These are phyloP conservation scores for Aciculoconidium aculeatum DNA, from an alignment of 805 yeast genomes.

Conservation along the genomic window DNA sequence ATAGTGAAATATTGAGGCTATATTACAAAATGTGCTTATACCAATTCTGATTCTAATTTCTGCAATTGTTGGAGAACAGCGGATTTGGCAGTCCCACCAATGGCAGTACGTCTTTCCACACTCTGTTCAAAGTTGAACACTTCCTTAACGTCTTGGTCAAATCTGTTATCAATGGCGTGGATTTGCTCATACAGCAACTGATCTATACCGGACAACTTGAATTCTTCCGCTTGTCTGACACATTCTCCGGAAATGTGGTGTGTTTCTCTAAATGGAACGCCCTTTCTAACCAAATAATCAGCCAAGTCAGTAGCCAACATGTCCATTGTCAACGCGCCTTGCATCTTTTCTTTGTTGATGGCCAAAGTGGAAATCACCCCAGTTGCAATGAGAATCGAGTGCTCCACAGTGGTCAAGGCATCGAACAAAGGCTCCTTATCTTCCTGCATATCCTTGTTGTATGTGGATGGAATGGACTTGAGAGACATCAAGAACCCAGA, in stretches of 20 bases:
- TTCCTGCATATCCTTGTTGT: constrained; percentile 98
- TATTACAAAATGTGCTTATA: no score
- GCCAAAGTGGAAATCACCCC: constrained; percentile 89
- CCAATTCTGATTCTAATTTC: constrained; percentile 16
- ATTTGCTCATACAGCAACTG: constrained; percentile 73
- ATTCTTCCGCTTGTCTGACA: constrained; percentile 84
- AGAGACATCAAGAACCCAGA: constrained; percentile 95
- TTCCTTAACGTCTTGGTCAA: constrained; percentile 70
- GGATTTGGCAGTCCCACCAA: constrained; percentile 92
- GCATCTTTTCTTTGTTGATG: constrained; percentile 73
- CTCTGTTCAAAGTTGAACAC: constrained; percentile 91
- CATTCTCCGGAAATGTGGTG: constrained; percentile 99
- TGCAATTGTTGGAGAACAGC: constrained; percentile 79
- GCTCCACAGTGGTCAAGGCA: constrained; percentile 82
- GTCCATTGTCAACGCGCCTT: constrained; percentile 89
- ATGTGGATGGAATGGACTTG: constrained; percentile 96
- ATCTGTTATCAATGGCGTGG: constrained; percentile 72
- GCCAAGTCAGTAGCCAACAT: constrained; percentile 99
- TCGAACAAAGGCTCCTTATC: constrained; percentile 99
- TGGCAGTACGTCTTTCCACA: constrained; percentile 94
- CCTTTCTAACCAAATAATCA: constrained; percentile 93
- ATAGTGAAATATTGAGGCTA: no score
- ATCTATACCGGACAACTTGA: constrained; percentile 77
- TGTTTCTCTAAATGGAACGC: constrained; percentile 98
- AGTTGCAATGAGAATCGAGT: constrained; percentile 88